phyloP scores from a whole-genome alignment of 257 asterid species.

The Solanum chiquidenum region DNA sequence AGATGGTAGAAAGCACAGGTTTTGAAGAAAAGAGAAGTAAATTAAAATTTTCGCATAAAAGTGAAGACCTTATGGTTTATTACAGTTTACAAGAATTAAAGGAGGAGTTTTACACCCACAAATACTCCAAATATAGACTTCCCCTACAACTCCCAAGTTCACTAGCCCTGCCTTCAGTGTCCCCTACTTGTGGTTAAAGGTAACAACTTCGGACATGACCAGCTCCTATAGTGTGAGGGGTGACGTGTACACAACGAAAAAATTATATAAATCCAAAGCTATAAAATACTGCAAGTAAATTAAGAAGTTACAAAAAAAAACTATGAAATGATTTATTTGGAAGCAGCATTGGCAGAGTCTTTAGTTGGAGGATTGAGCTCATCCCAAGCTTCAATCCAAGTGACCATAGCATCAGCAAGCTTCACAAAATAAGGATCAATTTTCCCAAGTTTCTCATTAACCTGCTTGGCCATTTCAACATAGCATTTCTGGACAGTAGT shows the following conservation, averaged over 20 bases:
- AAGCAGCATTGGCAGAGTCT: slow-evolving; percentile 8
- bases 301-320: background rate
- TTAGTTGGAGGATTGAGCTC: slow-evolving; percentile 47
- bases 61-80: background rate
- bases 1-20: no score
- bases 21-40: background rate
- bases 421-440: slow-evolving; percentile 60
- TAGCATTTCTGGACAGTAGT: slow-evolving; percentile 82
- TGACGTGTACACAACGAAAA: background rate
- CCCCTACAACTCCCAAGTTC: background rate
- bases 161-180: background rate
- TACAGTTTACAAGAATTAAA: background rate
- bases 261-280: background rate
- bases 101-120: background rate
- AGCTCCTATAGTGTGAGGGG: background rate
- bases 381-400: slow-evolving; percentile 95
- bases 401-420: slow-evolving; percentile 78
- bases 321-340: slow-evolving; percentile 4
- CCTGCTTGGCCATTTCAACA: slow-evolving; percentile 59
- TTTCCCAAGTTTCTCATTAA: slow-evolving; percentile 65
- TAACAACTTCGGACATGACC: background rate
- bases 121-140: background rate
- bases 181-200: background rate
- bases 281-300: background rate
- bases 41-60: background rate